Base-by-base conservation (phyloP, 345 rosid species). In the Excoecaria agallocha region DNA sequence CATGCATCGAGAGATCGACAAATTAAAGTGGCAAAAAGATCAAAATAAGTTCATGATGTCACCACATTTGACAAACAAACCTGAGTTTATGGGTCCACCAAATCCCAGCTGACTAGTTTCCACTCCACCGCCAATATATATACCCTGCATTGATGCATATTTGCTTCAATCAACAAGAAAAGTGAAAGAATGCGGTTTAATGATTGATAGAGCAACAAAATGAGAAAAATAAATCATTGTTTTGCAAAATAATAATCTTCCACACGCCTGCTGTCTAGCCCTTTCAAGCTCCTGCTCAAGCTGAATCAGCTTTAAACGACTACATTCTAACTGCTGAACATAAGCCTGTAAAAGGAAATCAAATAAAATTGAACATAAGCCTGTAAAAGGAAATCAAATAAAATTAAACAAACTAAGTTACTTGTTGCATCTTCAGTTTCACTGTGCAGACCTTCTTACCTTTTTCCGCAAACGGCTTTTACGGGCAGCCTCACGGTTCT, bases 401-500 rank as follows among this genome's bases (percentile, higher is more conserved):
- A 49, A 35, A 80, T n/a, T 55, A 45, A 78, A 59, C 38, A 58
- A 59, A 45, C 13, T 51, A 73, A 61, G 20, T 61, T 39, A 12
- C 45, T 55, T 48, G 41, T 61, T n/a, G 39, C 61, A 64, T 37
- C 69, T 24, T 64, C 37, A 69, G 68, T 41, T 67, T 58, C 30
- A 63, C 43, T 62, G 68, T 56, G 72, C 30, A 38, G 15, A 13
- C 57, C 66, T 52, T 72, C 65, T 9, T 80, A 95, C 99, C 89
- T 95, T 95, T 80, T 93, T 95, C 78, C 99, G 86, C 79, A 95
- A 66, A 66, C 99, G 98, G 79, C 99, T 91, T 80, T 95, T 95
- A 73, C 97, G 91, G 65, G 99, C 99, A 83, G 99, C 99, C 84
- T 93, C 98, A 5, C 98, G 96, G 59, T 95, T 95, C 77, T 93